A percentile compares a stretch with the other conserved stretches of the same genome.
Conservation (phyloP, 1,284 basidiomycete genomes). For the Puccinia horiana region DNA sequence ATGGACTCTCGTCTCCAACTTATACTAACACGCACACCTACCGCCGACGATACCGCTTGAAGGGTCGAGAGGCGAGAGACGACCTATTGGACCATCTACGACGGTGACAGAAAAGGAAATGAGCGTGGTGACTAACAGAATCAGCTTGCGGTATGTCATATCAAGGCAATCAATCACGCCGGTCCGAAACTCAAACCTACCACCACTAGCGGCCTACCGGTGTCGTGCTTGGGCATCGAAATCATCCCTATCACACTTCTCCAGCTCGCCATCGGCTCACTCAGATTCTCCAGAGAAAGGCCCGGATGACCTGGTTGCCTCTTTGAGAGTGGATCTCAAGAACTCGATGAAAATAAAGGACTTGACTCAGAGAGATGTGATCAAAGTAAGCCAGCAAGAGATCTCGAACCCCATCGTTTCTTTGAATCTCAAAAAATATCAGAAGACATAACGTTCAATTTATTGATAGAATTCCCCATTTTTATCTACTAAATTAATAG, state of each 20-base stretch:
- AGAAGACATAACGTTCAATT: background rate
- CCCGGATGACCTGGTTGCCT: background rate
- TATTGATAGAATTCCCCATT: background rate
- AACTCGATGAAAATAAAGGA: constrained; percentile 33
- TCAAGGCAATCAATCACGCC: background rate
- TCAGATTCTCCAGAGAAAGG: background rate
- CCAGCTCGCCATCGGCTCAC: background rate
- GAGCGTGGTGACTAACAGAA: background rate
- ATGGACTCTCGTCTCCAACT: too few relatives aligned
- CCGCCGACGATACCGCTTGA: background rate
- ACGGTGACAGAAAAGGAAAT: background rate
- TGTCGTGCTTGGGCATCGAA: background rate
- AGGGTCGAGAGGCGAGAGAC: background rate
- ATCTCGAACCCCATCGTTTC: background rate
- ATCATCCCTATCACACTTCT: constrained; percentile 2
- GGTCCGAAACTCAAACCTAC: background rate
- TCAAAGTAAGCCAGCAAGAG: background rate
- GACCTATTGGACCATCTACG: background rate
- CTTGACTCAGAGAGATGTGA: constrained; percentile 22
- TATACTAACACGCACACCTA: background rate
- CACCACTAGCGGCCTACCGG: background rate
- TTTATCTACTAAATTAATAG: background rate
- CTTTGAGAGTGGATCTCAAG: constrained; percentile 21
- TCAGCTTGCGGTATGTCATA: background rate
- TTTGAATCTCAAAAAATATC: background rate